phyloP scores from a whole-genome alignment of 345 rosid species.

The Populus simonii region DNA sequence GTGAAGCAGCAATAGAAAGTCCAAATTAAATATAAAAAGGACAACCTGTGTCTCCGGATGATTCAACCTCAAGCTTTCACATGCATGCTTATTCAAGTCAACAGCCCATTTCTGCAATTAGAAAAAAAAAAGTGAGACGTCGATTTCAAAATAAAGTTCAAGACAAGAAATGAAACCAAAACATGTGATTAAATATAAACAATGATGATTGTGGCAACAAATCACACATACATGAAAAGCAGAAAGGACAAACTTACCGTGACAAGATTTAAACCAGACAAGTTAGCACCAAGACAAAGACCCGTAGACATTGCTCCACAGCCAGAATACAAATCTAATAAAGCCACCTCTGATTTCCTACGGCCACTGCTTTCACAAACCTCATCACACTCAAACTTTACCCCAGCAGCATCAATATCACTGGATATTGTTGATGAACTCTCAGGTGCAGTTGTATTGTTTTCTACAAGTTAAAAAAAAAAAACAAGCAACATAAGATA shows the following conservation, averaged over 20 bases:
- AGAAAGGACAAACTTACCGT: constrained; percentile 39
- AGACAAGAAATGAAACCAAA: background rate
- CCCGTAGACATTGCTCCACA: constrained; percentile 96
- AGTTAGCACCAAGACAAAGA: constrained; percentile 61
- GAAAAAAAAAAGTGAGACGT: background rate
- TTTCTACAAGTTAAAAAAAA: constrained; percentile 25
- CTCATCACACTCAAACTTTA: constrained; percentile 14
- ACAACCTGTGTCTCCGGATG: constrained; percentile 62
- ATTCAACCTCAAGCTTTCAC: constrained; percentile 52
- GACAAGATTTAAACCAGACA: constrained; percentile 49
- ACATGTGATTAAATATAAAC: background rate
- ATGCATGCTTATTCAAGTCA: constrained; percentile 54
- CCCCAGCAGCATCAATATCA: constrained; percentile 26
- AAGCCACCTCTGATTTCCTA: constrained; percentile 26
- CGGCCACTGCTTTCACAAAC: constrained; percentile 1
- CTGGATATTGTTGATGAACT: constrained; percentile 54
- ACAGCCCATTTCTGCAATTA: constrained; percentile 70
- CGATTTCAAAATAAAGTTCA: background rate
- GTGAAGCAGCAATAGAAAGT: background rate
- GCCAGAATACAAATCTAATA: constrained; percentile 75
- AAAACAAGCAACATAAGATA: background rate
- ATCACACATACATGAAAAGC: background rate
- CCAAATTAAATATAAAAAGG: background rate
- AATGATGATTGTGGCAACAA: no score
- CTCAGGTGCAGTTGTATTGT: constrained; percentile 25